Conservation (phyloP, 768 basidiomycete species). For the Mycena belliarum region DNA sequence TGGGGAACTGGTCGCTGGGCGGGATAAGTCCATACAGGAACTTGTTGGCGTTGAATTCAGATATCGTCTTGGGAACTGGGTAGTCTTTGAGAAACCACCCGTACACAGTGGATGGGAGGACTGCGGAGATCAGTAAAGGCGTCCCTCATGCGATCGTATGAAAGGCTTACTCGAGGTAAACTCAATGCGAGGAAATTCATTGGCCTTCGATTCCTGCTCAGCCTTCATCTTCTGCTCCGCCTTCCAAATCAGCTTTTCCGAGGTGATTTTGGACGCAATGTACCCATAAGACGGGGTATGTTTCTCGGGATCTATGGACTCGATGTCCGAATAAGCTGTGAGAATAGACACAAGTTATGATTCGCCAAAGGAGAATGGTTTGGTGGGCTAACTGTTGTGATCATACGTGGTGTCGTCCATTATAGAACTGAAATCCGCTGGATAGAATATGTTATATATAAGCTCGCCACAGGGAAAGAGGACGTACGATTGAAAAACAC, state of each 20-base stretch:
- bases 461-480: too few relatives aligned
- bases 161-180: constrained; percentile 13
- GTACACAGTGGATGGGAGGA: not conserved
- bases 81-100: constrained; percentile 7
- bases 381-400: not conserved
- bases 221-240: constrained; percentile 14
- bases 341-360: not conserved
- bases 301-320: constrained; percentile 13
- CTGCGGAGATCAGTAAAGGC: not conserved
- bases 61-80: not conserved
- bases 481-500: constrained; percentile 16
- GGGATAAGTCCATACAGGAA: not conserved
- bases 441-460: not conserved
- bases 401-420: not conserved
- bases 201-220: too few relatives aligned
- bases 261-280: constrained; percentile 10
- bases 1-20: not conserved
- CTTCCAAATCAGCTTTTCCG: constrained; percentile 21
- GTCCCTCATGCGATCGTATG: too few relatives aligned
- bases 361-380: not conserved
- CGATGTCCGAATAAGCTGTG: constrained; percentile 10
- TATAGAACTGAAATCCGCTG: constrained; percentile 6
- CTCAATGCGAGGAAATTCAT: constrained; percentile 19
- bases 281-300: constrained; percentile 3
- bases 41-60: constrained; percentile 8